A percentile compares a stretch with the other conserved stretches of the same genome.
These are phyloP conservation scores for Globisporangium emineosum DNA, from an alignment of 352 stramenopile genomes.

Conservation along the genomic window DNA sequence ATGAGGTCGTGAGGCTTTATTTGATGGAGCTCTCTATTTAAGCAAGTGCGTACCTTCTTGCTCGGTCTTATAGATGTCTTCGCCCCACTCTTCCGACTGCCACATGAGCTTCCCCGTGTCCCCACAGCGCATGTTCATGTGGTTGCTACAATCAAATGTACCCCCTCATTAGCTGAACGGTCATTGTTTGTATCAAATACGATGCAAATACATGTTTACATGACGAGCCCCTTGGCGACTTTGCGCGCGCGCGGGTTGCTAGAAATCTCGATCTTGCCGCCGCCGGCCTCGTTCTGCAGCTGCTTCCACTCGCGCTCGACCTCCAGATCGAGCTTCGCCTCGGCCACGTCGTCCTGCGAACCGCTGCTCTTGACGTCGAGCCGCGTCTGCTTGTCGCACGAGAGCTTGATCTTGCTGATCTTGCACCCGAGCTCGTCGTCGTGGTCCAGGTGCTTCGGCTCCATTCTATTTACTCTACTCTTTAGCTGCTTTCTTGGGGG, in stretches of 20 bases:
- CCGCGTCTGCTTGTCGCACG: conserved; percentile 41
- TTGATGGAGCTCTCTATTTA: not conserved
- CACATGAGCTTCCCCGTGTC: conserved; percentile 80
- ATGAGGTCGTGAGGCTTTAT: no score
- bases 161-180: not conserved
- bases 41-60: conserved; percentile 50
- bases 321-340: conserved; percentile 79
- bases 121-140: conserved; percentile 88
- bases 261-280: conserved; percentile 70
- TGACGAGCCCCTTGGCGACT: conserved; percentile 72
- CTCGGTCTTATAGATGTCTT: conserved; percentile 65
- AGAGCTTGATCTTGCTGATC: conserved; percentile 63
- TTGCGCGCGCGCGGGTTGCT: conserved; percentile 57
- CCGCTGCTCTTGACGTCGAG: conserved; percentile 36
- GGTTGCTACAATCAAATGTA: conserved; percentile 43
- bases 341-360: conserved; percentile 40
- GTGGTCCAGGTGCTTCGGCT: conserved; percentile 55
- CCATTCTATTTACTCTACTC: conserved; percentile 27
- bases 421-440: conserved; percentile 66
- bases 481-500: not conserved
- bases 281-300: conserved; percentile 47
- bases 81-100: conserved; percentile 79
- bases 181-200: no score
- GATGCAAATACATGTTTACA: no score
- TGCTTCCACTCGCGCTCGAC: conserved; percentile 85